A percentile compares a stretch with the other conserved stretches of the same genome.
Conservation (phyloP, 2,329 filamentous ascomycete genomes). For the Penicillium hesseltinei region DNA sequence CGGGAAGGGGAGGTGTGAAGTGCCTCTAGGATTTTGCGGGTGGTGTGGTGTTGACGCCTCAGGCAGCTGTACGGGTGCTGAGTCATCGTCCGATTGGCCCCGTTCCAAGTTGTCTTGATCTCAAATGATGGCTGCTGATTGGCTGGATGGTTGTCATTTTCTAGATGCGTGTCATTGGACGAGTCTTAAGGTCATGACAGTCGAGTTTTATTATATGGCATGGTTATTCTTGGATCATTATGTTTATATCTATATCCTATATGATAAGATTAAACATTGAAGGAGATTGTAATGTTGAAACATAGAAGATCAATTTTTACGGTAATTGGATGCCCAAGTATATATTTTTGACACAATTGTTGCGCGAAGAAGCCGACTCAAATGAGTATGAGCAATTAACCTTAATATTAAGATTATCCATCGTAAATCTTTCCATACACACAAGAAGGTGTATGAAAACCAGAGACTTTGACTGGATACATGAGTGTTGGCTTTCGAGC, state of each 20-base stretch:
- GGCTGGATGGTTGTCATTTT: conserved; percentile 13
- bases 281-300: neutral
- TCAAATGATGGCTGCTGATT: conserved; percentile 26
- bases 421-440: too few relatives aligned
- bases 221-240: neutral
- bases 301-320: neutral
- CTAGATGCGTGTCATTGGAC: conserved; percentile 13
- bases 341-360: neutral
- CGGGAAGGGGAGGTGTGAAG: conserved; percentile 27
- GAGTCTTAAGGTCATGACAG: neutral
- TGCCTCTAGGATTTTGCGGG: conserved; percentile 38
- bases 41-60: conserved; percentile 36
- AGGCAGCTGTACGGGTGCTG: conserved; percentile 22
- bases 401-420: too few relatives aligned
- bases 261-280: neutral
- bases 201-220: neutral
- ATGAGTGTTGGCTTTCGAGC: neutral
- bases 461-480: neutral
- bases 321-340: neutral
- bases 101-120: conserved; percentile 20
- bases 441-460: too few relatives aligned
- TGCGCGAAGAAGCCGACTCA: neutral
- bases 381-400: neutral
- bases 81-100: conserved; percentile 24
- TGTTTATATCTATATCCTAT: neutral